Base-by-base conservation (phyloP, 768 basidiomycete species). In the Suillus placidus region DNA sequence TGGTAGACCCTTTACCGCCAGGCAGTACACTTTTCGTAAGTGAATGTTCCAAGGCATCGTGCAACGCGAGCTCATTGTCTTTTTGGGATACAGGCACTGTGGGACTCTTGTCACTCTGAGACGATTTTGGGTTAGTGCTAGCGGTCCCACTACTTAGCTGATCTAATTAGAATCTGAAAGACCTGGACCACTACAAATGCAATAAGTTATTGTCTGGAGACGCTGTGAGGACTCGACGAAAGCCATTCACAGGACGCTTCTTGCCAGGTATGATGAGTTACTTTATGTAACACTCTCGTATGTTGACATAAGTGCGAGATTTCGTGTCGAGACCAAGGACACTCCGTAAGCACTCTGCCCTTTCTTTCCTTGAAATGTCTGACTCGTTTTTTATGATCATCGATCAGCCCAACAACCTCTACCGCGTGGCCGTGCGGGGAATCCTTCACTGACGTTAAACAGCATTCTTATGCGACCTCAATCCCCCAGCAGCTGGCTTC, bases 81-180 rank as follows among this genome's bases (percentile, higher is more conserved):
- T 55, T 58, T 40, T 12, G 13, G 13, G 23, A 12, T 26, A 13
- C 62, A 76, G 74, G 74, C 74, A 43, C 45, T 77, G 16, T 73
- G 68, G 65, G 75, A 76, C 51, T 71, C 76, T 4, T 76, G 74
- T 32, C 75, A 76, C 30, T 76, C 75, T 6, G 64, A 70, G 7
- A 75, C 74, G 1, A 73, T 76, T 14, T 67, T 76, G n/a, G 74
- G 75, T 73, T 8, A 40, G 65, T 6, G 20, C 20, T 55, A 30
- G 9, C 18, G 35, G 16, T 18, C 9, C 26, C 26, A 20, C 16
- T 10, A 14, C 51, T 4, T 9, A 26, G 16, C 18, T 26, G 23
- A 40, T 58, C 57, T 40, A 16, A 58, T 58, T 3, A 26, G 23
- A 26, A 10, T 51, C 6, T 57, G 6, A 54, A n/a, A 76, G 74